phyloP scores from a whole-genome alignment of 2,329 filamentous ascomycete genomes.

The Coniochaeta sp. region DNA sequence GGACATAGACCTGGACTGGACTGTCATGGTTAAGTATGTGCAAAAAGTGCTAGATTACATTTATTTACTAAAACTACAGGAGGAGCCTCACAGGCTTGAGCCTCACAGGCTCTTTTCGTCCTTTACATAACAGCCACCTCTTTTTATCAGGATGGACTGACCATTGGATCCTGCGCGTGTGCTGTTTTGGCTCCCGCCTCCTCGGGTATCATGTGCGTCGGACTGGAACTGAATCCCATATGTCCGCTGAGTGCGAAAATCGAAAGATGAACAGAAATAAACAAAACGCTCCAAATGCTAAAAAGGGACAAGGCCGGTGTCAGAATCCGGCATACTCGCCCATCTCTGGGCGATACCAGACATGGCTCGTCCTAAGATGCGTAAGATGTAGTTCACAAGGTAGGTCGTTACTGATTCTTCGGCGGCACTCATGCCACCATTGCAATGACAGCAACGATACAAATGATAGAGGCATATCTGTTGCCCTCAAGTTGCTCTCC shows the following conservation, averaged over 20 bases:
- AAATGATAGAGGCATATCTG: constrained; percentile 11
- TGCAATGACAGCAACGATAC: constrained; percentile 15
- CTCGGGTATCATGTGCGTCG: constrained; percentile 2
- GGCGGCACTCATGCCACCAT: constrained; percentile 11
- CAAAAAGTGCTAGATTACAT: neutral
- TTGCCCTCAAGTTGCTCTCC: constrained; percentile 15
- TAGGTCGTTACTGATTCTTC: neutral
- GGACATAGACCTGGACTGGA: neutral
- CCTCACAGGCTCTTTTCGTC: neutral
- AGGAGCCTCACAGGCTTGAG: neutral
- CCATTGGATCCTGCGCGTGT: neutral
- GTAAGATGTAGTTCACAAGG: neutral
- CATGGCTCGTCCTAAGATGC: neutral
- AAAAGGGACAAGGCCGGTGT: neutral
- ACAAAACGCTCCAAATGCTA: neutral
- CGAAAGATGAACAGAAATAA: neutral
- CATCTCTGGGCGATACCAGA: neutral
- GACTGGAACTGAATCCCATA: neutral
- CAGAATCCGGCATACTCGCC: neutral
- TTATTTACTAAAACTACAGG: neutral
- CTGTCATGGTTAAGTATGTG: neutral
- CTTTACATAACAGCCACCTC: neutral
- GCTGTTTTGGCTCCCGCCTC: neutral
- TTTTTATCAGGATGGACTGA: neutral
- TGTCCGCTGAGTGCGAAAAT: neutral